Evolutionary conservation across 2,329 filamentous ascomycete species (phyloP).

Genomic region (Curvularia lunata): DNA sequence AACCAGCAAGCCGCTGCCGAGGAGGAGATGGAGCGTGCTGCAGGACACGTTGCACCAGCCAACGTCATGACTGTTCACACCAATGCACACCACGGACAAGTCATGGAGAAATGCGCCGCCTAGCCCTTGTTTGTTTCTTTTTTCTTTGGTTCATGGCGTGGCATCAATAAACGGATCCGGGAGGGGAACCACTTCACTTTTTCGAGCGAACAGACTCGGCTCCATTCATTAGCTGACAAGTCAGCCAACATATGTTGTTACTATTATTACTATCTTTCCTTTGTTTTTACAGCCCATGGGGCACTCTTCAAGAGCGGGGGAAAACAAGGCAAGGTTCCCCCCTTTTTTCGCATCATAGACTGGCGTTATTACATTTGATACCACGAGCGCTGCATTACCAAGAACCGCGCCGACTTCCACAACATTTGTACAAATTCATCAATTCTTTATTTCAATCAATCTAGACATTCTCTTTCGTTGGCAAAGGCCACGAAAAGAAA

Average conservation of each 20-base stretch:
- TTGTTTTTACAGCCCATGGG: slow-evolving; percentile 16
- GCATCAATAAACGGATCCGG: background rate
- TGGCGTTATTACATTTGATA: slow-evolving; percentile 18
- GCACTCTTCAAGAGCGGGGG: background rate
- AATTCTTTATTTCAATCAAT: background rate
- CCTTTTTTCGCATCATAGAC: slow-evolving; percentile 15
- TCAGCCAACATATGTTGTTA: slow-evolving; percentile 4
- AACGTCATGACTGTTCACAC: slow-evolving; percentile 5
- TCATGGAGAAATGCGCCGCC: slow-evolving; percentile 28
- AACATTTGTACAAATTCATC: slow-evolving; percentile 5
- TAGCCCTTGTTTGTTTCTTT: slow-evolving; percentile 1
- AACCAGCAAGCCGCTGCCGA: slow-evolving; percentile 74
- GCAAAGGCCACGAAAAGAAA: background rate
- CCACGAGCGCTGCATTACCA: slow-evolving; percentile 7
- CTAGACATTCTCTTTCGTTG: background rate
- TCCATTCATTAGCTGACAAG: slow-evolving; percentile 9
- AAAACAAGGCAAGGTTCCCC: background rate
- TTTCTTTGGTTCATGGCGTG: background rate
- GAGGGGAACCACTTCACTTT: background rate
- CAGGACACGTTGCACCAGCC: slow-evolving; percentile 7
- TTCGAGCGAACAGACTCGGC: background rate
- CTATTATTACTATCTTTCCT: slow-evolving; percentile 19
- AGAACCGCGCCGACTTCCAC: slow-evolving; percentile 1
- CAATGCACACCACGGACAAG: slow-evolving; percentile 7
- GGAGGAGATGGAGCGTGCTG: slow-evolving; percentile 46